Base-by-base conservation (phyloP, 331 rosid genomes). In the Dryas integrifolia region DNA sequence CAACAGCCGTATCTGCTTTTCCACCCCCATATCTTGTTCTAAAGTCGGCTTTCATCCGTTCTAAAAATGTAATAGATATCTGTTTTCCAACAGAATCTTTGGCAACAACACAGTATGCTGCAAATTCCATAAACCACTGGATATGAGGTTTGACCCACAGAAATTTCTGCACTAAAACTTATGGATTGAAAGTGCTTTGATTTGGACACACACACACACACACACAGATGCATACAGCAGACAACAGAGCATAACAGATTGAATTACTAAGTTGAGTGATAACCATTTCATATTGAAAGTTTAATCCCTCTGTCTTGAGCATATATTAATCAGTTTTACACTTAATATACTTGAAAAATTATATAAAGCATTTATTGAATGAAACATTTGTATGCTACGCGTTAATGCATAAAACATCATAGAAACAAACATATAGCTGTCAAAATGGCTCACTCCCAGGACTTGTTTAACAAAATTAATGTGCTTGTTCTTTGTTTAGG, bases 91-190 rank as follows among this genome's bases (percentile, higher is more conserved):
- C 89, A 62, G 95, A 79, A 70, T 92, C 96, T 81, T 90, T 92
- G 30, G 98, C 96, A 85, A 92, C 98, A 61, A 86, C 95, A 82
- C 98, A 92, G 62, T 90, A 92, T 60, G 98, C 98, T 92, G 88
- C 82, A 89, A 80, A 72, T 58, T 55, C 76, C 81, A 79, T 56
- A 79, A 58, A 82, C 58, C 45, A 64, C 73, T 38, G 14, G 15
- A 59, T 56, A 74, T 53, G 9, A 65, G 68, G 58, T n/a, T 56
- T 45, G 64, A 58, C 21, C 77, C 67, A 52, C 53, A 38, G 53
- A 12, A 59, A 35, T 43, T 30, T 38, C 38, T 12, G 35, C 40
- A 61, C 9, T 38, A 35, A 72, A 75, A 52, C 63, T 21, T 39
- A 44, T 39, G 45, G 66, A 73, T 35, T 57, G 49, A 51, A 57